phyloP scores from a whole-genome alignment of 2,329 filamentous ascomycete genomes.

The Coccinonectria pachysandricola region DNA sequence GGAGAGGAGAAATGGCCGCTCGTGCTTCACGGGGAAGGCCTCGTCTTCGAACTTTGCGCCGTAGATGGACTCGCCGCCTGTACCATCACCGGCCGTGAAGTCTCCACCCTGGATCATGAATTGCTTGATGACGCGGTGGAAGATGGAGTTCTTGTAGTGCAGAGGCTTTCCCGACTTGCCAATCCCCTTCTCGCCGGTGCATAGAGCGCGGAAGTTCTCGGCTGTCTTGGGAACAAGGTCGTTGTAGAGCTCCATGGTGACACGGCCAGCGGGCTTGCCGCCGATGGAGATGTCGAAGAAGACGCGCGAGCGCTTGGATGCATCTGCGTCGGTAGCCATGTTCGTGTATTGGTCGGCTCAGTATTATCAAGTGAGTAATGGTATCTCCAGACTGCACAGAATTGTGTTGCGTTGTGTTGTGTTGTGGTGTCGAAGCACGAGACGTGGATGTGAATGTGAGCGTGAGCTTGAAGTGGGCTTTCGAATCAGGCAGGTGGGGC shows the following conservation, averaged over 20 bases:
- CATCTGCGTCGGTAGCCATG: slow-evolving; percentile 32
- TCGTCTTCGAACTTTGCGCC: slow-evolving; percentile 96
- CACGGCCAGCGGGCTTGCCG: slow-evolving; percentile 59
- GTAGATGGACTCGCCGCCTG: slow-evolving; percentile 94
- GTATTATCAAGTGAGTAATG: not conserved
- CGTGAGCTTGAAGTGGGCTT: not conserved
- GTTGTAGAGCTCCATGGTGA: slow-evolving; percentile 75
- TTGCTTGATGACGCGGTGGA: slow-evolving; percentile 95
- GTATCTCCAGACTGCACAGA: not conserved
- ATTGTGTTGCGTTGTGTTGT: not conserved
- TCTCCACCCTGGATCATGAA: slow-evolving; percentile 97
- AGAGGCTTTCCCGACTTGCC: slow-evolving; percentile 76
- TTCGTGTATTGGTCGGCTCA: slow-evolving; percentile 3
- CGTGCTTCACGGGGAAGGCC: slow-evolving; percentile 87
- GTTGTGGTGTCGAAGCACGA: too few relatives aligned
- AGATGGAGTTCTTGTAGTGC: slow-evolving; percentile 84
- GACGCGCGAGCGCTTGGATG: slow-evolving; percentile 60
- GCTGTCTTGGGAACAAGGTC: slow-evolving; percentile 84
- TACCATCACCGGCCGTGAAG: slow-evolving; percentile 90
- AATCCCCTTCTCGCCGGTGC: slow-evolving; percentile 85
- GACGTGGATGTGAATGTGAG: not conserved
- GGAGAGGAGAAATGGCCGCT: slow-evolving; percentile 83
- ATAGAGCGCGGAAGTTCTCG: slow-evolving; percentile 91
- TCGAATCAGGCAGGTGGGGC: not conserved
- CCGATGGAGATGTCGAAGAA: slow-evolving; percentile 91